These are phyloP conservation scores for Neurospora tetrasperma DNA, from an alignment of 495 filamentous ascomycete species.

Conservation along the genomic window DNA sequence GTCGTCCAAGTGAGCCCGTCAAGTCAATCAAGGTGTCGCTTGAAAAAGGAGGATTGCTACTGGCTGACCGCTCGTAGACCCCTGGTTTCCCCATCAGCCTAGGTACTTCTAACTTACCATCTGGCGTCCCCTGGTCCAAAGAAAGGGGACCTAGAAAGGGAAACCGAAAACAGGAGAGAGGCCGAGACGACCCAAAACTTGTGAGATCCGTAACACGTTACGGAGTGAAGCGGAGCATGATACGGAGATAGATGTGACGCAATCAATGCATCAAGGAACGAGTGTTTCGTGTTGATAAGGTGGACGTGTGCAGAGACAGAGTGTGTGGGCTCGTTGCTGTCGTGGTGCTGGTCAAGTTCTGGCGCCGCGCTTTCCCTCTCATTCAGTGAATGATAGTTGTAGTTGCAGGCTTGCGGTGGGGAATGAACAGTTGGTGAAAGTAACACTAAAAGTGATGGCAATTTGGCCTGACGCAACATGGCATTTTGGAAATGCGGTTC, in stretches of 20 bases:
- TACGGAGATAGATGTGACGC: neutral
- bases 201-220: neutral
- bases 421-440: neutral
- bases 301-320: neutral
- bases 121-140: neutral
- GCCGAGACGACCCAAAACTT: neutral
- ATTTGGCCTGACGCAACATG: constrained; percentile 1
- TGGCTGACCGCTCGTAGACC: neutral
- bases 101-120: neutral
- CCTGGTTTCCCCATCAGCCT: neutral
- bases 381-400: neutral
- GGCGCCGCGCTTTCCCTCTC: neutral
- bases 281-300: neutral
- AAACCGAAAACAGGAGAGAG: neutral
- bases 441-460: neutral
- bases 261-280: neutral
- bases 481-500: constrained; percentile 3
- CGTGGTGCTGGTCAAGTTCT: neutral
- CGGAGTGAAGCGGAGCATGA: neutral
- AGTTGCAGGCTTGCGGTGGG: neutral
- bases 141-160: neutral
- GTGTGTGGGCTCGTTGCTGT: neutral
- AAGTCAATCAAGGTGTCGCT: neutral
- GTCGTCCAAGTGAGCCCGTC: too few species aligned
- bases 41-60: neutral